phyloP scores from a whole-genome alignment of 176 grass and related monocot genomes.

The Avena eriantha region DNA sequence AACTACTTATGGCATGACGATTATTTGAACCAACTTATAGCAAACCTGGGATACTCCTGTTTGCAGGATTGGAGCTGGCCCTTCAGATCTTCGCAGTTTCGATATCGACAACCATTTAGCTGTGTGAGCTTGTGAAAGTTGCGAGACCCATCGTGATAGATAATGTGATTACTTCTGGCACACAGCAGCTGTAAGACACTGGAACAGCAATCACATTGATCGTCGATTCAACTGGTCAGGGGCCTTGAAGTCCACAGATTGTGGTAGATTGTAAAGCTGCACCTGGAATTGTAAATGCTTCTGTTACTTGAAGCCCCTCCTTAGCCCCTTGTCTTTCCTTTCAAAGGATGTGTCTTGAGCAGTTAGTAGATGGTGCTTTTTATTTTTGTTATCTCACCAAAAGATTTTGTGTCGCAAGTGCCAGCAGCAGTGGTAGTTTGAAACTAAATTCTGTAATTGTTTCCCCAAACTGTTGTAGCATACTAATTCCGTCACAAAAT shows the following conservation, averaged over 20 bases:
- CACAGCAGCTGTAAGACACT: background rate
- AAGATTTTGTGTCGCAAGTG: background rate
- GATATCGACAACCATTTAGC: constrained; percentile 76
- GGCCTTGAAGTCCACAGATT: background rate
- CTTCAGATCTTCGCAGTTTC: constrained; percentile 84
- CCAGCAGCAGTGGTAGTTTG: background rate
- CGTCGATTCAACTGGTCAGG: background rate
- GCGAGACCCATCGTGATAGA: background rate
- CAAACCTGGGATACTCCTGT: constrained; percentile 26
- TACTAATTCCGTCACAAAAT: background rate
- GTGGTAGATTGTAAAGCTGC: constrained; percentile 21
- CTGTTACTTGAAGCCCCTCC: background rate
- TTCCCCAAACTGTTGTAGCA: background rate
- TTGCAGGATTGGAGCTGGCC: constrained; percentile 75
- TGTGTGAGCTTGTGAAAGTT: constrained; percentile 46
- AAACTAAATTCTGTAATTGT: background rate
- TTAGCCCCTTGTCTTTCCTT: background rate
- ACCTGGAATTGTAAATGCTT: constrained; percentile 46
- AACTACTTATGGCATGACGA: background rate
- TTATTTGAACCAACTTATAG: background rate
- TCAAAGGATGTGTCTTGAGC: background rate
- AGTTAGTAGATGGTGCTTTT: background rate
- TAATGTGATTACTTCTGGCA: background rate
- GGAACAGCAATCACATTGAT: background rate
- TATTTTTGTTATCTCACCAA: background rate